phyloP scores from a whole-genome alignment of 2,329 filamentous ascomycete genomes.

The Exophiala sideris region DNA sequence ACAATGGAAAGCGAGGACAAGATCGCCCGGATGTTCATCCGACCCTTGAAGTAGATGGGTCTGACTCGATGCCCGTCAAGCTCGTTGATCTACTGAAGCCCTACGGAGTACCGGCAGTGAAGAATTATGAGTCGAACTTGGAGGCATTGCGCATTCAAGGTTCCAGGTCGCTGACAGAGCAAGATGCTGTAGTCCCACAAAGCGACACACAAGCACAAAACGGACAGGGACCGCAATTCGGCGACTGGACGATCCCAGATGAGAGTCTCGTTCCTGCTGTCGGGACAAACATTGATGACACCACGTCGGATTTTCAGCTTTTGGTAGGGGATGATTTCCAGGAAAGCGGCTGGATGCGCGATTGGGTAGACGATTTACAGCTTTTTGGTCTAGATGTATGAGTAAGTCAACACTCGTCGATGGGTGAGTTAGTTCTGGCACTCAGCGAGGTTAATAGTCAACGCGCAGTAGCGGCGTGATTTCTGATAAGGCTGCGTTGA shows the following conservation, averaged over 20 bases:
- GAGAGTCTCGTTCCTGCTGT: background rate
- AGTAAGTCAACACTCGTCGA: background rate
- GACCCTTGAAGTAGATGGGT: background rate
- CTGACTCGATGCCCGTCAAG: background rate
- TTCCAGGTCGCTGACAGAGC: background rate
- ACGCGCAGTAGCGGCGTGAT: too few relatives aligned
- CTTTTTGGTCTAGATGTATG: conserved; percentile 1
- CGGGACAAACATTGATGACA: background rate
- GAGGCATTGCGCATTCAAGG: background rate
- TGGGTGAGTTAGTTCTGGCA: background rate
- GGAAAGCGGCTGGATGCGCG: conserved; percentile 18
- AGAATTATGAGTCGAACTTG: conserved; percentile 9
- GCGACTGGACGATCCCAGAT: background rate
- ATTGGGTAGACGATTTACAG: conserved; percentile 16
- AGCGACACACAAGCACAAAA: background rate
- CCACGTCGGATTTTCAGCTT: background rate
- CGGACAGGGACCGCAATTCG: background rate
- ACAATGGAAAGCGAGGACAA: background rate
- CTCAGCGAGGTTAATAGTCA: background rate
- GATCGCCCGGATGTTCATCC: background rate
- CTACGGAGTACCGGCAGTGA: conserved; percentile 8
- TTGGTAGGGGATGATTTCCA: conserved; percentile 13
- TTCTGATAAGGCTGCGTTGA: background rate
- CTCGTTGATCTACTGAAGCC: conserved; percentile 7
- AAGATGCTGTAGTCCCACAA: background rate